Evolutionary conservation across 176 grass and related monocot genomes (phyloP), one percentile per base, ranked within the genome.

Genomic region (Bonia amplexicaulis): DNA sequence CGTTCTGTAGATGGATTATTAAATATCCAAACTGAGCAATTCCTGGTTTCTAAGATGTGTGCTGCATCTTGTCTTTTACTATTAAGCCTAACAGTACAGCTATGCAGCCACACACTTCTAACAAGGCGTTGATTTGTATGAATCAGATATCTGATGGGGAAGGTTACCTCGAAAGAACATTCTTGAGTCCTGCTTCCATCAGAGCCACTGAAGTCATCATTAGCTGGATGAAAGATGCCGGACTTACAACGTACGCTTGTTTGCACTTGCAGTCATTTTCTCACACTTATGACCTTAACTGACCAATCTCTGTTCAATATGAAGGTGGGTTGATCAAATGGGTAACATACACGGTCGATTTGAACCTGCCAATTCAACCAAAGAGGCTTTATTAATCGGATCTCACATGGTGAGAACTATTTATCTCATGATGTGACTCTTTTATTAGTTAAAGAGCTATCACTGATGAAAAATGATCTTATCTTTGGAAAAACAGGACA

Each of bases 251-350:
- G 93, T 99, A 91, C 0, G 48, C 29, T 8, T 71, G n/a, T 55
- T 9, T 83, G 39, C 53, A 41, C n/a, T 65, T 23, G 7, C 74
- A 40, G 22, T 81, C 25, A 39, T 76, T 84, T 80, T 73, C 66
- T 54, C 60, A 37, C 11, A 6, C 7, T 78, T 70, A 37, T 44
- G 33, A 3, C 17, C 13, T n/a, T 20, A 2, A 61, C 76, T 55
- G 78, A 76, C 69, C 25, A 6, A n/a, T 80, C 3, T 74, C 6
- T 86, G 42, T 63, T 48, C 27, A 0, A 48, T 11, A 1, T 86
- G 68, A 73, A 99, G 96, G 76, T 94, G 96, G 96, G 62, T 99
- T 59, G 93, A 99, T 84, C 93, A 96, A 91, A 94, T 96, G 96
- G 93, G 96, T 11, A 99, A 99, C 69, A 73, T 96, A 60, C 96